phyloP scores from a whole-genome alignment of 176 grass and related monocot species.

The Coix lacrymajobi region DNA sequence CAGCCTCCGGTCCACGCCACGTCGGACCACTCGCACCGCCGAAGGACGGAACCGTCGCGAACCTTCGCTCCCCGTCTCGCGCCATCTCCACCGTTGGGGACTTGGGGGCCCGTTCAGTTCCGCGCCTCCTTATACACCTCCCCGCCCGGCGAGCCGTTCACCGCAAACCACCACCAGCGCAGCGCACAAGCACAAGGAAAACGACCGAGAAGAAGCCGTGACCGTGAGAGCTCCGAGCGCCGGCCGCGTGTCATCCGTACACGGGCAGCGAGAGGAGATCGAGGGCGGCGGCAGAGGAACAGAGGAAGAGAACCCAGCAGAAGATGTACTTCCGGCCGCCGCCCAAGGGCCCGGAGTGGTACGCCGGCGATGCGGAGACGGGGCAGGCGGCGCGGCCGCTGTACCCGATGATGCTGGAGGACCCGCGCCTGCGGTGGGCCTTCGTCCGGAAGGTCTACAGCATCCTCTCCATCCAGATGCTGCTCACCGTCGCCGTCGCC shows the following conservation, averaged over 20 bases:
- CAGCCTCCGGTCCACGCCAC: neutral
- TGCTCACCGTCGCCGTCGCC: conserved; percentile 70
- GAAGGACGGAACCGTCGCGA: conserved; percentile 22
- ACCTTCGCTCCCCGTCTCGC: conserved; percentile 30
- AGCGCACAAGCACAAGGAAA: neutral
- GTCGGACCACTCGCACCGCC: neutral
- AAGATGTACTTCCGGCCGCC: conserved; percentile 71
- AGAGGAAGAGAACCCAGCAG: neutral
- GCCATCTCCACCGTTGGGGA: neutral
- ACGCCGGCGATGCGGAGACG: conserved; percentile 46
- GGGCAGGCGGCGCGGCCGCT: conserved; percentile 36
- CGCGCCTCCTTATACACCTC: conserved; percentile 27
- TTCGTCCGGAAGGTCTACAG: conserved; percentile 86
- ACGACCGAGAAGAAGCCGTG: neutral
- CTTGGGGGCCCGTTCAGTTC: no score
- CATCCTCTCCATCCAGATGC: conserved; percentile 88
- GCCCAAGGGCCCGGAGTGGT: conserved; percentile 31
- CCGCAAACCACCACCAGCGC: neutral
- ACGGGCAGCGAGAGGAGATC: neutral
- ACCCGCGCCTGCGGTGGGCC: conserved; percentile 73
- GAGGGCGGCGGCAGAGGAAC: neutral
- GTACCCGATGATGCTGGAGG: conserved; percentile 93
- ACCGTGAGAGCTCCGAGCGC: neutral
- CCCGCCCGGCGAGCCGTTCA: neutral
- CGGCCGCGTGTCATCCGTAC: neutral